Evolutionary conservation across 106 monocot genomes (phyloP), one percentile per base, ranked within the genome.

Genomic region (Dendrobium catenatum): DNA sequence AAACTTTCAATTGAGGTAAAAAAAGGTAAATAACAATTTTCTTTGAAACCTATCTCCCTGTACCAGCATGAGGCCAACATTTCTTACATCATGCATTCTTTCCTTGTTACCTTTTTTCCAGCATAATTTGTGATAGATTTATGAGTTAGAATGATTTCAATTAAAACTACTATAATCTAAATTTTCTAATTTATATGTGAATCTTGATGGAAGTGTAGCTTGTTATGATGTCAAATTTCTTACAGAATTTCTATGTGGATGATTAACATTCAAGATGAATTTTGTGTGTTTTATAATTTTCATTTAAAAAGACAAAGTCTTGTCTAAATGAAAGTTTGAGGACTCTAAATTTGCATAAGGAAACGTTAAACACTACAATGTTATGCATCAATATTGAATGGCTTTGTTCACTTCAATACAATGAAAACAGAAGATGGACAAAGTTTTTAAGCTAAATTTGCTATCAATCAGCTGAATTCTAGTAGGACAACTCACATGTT

Each of bases 401-500:
- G 13, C 24, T 68, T 68, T 27, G 31, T 31, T 31, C 24, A 68
- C 7, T 29, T 31, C 68, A 73, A 42, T 10, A 18, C 40, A 42
- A 42, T 0, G 42, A 73, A 42, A 73, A 3, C 13, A 42, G 6
- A 6, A 42, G 42, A 73, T 5, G 1, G 9, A 20, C 26, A 73
- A 48, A 48, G 7, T 48, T 48, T 48, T 37, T 4, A 44, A 43
- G 19, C n/a, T 43, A 74, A n/a, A 44, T 42, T 44, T 74, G 74
- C 43, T 19, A 42, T 19, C 19, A 44, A 74, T 74, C 43, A 44
- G 74, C 42, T 74, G 43, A 42, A 43, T 20, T 43, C 44, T 43
- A 44, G 43, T n/a, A 42, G 20, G 43, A 43, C 7, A 74, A 80
- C 88, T 89, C 83, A 90, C 95, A 88, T 90, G 93, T 68, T 89